Conservation (phyloP, 139 green algal species). For the Asterochloris sp. region DNA sequence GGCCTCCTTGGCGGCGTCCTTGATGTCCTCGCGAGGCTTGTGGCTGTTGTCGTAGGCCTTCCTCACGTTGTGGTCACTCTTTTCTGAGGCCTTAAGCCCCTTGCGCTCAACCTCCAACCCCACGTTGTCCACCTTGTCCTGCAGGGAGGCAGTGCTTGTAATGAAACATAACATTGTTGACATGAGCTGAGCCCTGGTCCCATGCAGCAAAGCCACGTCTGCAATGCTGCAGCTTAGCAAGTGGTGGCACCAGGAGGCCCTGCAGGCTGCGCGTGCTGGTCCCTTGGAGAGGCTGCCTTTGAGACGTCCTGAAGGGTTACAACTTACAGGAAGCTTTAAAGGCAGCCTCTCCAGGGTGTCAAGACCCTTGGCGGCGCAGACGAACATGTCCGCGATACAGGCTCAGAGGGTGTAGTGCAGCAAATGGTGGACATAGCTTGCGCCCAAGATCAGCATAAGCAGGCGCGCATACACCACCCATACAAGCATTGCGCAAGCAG, state of each 20-base stretch:
- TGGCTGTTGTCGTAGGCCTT: slow-evolving; percentile 7
- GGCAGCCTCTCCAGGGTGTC: too few relatives aligned
- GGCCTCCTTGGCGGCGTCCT: slow-evolving; percentile 2
- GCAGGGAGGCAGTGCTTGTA: not conserved
- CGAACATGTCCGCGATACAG: too few relatives aligned
- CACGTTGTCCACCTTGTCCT: slow-evolving; percentile 12
- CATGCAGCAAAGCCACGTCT: not conserved
- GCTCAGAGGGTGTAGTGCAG: too few relatives aligned
- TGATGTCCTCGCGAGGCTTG: not conserved
- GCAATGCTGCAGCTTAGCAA: not conserved
- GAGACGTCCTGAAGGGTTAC: not conserved
- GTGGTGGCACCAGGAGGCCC: not conserved
- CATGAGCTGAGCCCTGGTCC: not conserved
- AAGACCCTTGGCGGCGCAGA: too few relatives aligned
- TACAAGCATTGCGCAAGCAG: too few relatives aligned
- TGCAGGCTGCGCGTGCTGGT: not conserved
- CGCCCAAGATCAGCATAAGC: too few relatives aligned
- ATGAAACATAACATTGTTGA: too few relatives aligned
- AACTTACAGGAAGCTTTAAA: not conserved
- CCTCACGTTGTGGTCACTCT: slow-evolving; percentile 9
- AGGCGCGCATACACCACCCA: too few relatives aligned
- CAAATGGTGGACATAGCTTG: too few relatives aligned
- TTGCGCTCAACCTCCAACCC: slow-evolving; percentile 14
- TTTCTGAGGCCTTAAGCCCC: slow-evolving; percentile 9
- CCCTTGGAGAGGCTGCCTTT: not conserved